Evolutionary conservation across 2,329 filamentous ascomycete genomes (phyloP), one percentile per base, ranked within the genome.

Genomic region (Cladosporium austrohemisphaericum): DNA sequence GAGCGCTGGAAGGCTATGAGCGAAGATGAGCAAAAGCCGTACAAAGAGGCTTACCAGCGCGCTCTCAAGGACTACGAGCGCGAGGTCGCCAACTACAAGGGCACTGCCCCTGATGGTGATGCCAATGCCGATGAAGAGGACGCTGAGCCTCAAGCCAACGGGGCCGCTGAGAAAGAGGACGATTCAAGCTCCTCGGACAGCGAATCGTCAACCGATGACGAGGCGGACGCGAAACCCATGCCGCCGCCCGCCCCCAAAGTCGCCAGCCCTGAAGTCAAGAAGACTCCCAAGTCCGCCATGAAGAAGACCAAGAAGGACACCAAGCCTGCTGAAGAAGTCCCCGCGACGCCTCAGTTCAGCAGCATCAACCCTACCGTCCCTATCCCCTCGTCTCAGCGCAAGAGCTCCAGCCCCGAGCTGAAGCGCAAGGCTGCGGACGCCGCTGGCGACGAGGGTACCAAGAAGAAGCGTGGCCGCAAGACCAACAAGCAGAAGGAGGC

Each of bases 1-100:
- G 83, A 83, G 60, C 81, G 91, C 62, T 96, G 92, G 92, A 79
- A 83, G 54, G 79, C 81, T 56, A 89, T 96, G 84, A 74, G 75
- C 5, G 77, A 84, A 2, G 70, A 74, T 8, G 85, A 94, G 72
- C 94, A 94, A 63, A 71, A 77, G 68, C 81, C 84, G 46, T 82
- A 78, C 72, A 76, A 77, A 57, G 70, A 75, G 22, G 71, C 77
- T n/a, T 84, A 84, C 64, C 71, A 75, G 54, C 68, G 71, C 53
- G 79, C 79, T 52, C 71, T 81, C 55, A 75, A 76, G 41, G 66
- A 73, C 35, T 84, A 81, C 68, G 76, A 79, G 57, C 68, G 74
- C 49, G 74, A 78, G 45, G 71, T 79, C 62, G 71, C 71, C 43
- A 72, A 71, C 3, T 85, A 84, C 70, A 76, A 80, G 60, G 75